These are phyloP conservation scores for Aspergillus sp. DNA, from an alignment of 2,329 filamentous ascomycete species.

Conservation along the genomic window DNA sequence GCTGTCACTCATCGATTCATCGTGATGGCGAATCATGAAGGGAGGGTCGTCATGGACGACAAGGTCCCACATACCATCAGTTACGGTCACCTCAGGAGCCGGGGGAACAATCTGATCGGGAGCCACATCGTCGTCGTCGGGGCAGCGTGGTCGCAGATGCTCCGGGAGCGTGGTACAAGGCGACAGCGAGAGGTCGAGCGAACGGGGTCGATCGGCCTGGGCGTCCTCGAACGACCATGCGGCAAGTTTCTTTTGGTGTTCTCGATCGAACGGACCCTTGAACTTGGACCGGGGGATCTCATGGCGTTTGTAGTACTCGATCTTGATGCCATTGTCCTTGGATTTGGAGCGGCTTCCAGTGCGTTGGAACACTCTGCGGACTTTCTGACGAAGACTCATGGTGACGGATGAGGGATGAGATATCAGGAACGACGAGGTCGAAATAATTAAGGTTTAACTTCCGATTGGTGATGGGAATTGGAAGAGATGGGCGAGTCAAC, in stretches of 20 bases:
- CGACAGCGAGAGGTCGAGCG: conserved; percentile 38
- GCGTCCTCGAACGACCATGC: conserved; percentile 46
- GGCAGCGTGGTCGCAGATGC: conserved; percentile 21
- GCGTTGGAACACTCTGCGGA: conserved; percentile 38
- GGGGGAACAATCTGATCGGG: conserved; percentile 16
- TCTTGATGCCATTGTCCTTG: conserved; percentile 38
- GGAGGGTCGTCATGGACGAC: neutral
- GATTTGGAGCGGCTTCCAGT: conserved; percentile 21
- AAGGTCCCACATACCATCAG: conserved; percentile 19
- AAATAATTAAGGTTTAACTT: conserved; percentile 1
- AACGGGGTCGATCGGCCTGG: conserved; percentile 34
- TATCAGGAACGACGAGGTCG: neutral
- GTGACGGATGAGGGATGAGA: conserved; percentile 7
- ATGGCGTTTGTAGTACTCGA: conserved; percentile 49
- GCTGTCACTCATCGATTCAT: neutral
- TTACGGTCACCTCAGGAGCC: conserved; percentile 12
- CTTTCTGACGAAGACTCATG: conserved; percentile 41
- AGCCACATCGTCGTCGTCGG: conserved; percentile 20
- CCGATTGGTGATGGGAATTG: neutral
- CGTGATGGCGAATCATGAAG: too few relatives aligned
- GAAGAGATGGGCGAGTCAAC: conserved; percentile 7
- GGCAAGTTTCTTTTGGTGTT: conserved; percentile 44
- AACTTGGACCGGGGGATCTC: conserved; percentile 52
- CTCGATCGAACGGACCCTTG: conserved; percentile 47
- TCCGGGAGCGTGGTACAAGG: conserved; percentile 34